Base-by-base conservation (phyloP, 768 basidiomycete species). In the Serendipita indica region DNA sequence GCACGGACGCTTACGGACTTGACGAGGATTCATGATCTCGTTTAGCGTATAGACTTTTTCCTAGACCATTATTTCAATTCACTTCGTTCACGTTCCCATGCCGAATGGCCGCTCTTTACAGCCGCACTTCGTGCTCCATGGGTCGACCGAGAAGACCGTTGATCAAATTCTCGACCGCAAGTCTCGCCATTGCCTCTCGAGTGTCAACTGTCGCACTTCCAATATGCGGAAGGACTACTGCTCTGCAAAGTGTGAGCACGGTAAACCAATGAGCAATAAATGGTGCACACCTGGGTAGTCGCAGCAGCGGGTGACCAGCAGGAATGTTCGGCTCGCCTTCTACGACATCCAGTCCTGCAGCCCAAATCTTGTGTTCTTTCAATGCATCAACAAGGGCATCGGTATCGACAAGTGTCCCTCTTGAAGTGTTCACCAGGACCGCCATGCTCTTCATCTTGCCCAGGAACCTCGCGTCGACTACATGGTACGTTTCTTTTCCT, bases 271-370 rank as follows among this genome's bases (percentile, higher is more conserved):
- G 10, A 1, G 20, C 14, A 13, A 20, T 57, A 54, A 37, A 25
- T 56, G 6, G 64, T 58, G 71, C 71, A 65, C 64, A 90, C 81
- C 80, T 79, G 14, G 83, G 82, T 58, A 88, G 81, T 64, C 78
- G 80, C 43, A 94, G 80, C 46, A 99, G 69, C 2, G 86, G 83
- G 67, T 99, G 92, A 62, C 86, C 83, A 2, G 71, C 68, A 0
- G 70, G 64, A 27, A 99, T 75, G 43, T 83, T 69, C 0, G 93
- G 93, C 68, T 98, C 93, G 18, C 91, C 91, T 63, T 91, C 89
- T 4, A 97, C 82, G 33, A 98, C 94, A 68, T 99, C 94, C 10
- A 99, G 65, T 0, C 90, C 94, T 0, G 96, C 96, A 22, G 82
- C 92, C 77, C 85, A 93, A 22, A 99, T 86, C 80, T 84, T 83